Evolutionary conservation across 257 asterid genomes (phyloP).

Genomic region (Solanum piurae): DNA sequence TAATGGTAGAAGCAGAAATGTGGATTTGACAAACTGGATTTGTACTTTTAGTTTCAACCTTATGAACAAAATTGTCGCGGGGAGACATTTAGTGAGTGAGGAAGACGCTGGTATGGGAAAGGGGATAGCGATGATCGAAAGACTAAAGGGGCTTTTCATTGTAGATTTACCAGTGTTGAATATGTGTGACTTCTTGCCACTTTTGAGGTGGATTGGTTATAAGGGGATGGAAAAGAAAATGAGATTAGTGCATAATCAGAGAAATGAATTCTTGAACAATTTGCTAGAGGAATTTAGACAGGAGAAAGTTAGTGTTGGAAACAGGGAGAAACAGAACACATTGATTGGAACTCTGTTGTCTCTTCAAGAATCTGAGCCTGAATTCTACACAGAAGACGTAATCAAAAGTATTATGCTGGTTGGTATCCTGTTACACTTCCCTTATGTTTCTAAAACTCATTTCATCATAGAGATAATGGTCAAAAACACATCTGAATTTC

Average conservation of each 20-base stretch:
- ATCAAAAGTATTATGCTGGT: conserved; percentile 23
- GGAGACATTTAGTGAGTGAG: conserved; percentile 19
- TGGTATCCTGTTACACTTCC: neutral
- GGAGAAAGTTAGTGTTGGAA: neutral
- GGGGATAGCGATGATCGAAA: conserved; percentile 16
- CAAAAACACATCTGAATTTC: neutral
- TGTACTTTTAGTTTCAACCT: conserved; percentile 21
- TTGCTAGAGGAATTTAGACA: neutral
- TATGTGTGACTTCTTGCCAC: conserved; percentile 20
- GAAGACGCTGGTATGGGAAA: conserved; percentile 16
- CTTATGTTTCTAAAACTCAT: neutral
- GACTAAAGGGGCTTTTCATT: conserved; percentile 10
- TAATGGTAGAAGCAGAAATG: neutral
- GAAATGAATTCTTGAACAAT: conserved; percentile 6
- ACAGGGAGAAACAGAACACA: neutral
- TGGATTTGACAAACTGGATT: conserved; percentile 25
- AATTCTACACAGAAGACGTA: conserved; percentile 11
- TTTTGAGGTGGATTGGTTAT: conserved; percentile 10
- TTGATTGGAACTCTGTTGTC: conserved; percentile 15
- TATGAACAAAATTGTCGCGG: conserved; percentile 23
- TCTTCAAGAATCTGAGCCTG: conserved; percentile 13
- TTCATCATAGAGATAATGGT: neutral
- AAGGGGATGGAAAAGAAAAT: conserved; percentile 6
- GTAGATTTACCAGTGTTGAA: neutral
- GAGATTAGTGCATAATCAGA: neutral